phyloP scores from a whole-genome alignment of 2,329 filamentous ascomycete species.

The Keithomyces neogunnii region DNA sequence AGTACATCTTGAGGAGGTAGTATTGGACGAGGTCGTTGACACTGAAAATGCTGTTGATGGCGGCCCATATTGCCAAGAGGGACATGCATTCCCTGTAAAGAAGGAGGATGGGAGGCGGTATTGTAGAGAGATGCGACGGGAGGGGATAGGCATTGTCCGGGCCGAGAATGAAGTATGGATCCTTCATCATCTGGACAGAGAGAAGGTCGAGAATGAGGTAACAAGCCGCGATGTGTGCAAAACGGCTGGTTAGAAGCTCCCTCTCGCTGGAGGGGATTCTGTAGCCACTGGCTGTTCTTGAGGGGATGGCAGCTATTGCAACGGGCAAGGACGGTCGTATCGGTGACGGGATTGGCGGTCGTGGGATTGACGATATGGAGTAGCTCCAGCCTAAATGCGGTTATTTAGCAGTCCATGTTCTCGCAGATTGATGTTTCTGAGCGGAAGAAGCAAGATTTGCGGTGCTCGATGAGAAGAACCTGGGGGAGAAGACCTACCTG shows the following conservation, averaged over 20 bases:
- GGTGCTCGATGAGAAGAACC: too few relatives aligned
- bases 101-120: slow-evolving; percentile 38
- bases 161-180: slow-evolving; percentile 66
- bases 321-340: slow-evolving; percentile 27
- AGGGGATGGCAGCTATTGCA: slow-evolving; percentile 32
- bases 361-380: slow-evolving; percentile 41
- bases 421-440: too few relatives aligned
- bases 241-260: slow-evolving; percentile 35
- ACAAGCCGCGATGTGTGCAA: slow-evolving; percentile 39
- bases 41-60: slow-evolving; percentile 53
- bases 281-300: slow-evolving; percentile 37
- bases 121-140: slow-evolving; percentile 32
- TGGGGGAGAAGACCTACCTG: slow-evolving; percentile 30
- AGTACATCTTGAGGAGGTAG: slow-evolving; percentile 37
- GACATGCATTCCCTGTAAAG: slow-evolving; percentile 49
- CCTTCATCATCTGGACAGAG: slow-evolving; percentile 60
- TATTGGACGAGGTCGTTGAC: slow-evolving; percentile 51
- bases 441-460: too few relatives aligned
- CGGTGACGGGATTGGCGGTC: slow-evolving; percentile 29
- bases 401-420: too few relatives aligned
- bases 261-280: slow-evolving; percentile 30
- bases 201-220: slow-evolving; percentile 65
- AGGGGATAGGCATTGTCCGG: slow-evolving; percentile 26
- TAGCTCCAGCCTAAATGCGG: slow-evolving; percentile 45
- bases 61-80: slow-evolving; percentile 47